Percentiles rank a stretch among this genome's conserved stretches.
These are phyloP conservation scores for Tetrahymena thermophila DNA, from an alignment of 73 alveolate species.

Conservation along the genomic window DNA sequence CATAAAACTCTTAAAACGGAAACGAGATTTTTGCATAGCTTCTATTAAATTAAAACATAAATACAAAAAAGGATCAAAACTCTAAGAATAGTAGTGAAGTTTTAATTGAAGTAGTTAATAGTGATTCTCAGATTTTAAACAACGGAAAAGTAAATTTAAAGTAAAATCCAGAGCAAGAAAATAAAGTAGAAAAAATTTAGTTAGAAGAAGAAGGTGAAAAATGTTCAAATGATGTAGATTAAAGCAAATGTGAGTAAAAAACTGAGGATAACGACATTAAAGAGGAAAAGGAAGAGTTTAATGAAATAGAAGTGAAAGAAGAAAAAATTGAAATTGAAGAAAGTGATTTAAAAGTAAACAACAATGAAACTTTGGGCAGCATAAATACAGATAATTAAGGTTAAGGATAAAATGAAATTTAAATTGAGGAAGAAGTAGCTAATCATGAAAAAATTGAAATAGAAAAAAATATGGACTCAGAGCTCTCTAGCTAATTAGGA, in stretches of 20 bases:
- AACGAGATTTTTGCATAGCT: conserved; percentile 5
- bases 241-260: background rate
- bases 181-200: background rate
- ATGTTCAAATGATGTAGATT: background rate
- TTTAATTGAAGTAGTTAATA: background rate
- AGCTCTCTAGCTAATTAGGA: background rate
- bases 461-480: background rate
- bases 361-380: background rate
- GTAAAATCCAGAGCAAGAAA: background rate
- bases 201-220: background rate
- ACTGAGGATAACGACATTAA: background rate
- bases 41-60: background rate
- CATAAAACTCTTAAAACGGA: background rate
- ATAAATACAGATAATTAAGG: background rate
- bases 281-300: background rate
- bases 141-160: background rate
- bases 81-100: background rate
- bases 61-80: background rate
- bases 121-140: background rate
- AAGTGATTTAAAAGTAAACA: background rate
- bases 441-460: background rate
- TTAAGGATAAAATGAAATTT: background rate
- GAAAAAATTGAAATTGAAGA: background rate
- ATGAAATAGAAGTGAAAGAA: background rate
- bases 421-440: background rate